phyloP scores from a whole-genome alignment of 139 green algal genomes.

The Klebsormidium nitens region DNA sequence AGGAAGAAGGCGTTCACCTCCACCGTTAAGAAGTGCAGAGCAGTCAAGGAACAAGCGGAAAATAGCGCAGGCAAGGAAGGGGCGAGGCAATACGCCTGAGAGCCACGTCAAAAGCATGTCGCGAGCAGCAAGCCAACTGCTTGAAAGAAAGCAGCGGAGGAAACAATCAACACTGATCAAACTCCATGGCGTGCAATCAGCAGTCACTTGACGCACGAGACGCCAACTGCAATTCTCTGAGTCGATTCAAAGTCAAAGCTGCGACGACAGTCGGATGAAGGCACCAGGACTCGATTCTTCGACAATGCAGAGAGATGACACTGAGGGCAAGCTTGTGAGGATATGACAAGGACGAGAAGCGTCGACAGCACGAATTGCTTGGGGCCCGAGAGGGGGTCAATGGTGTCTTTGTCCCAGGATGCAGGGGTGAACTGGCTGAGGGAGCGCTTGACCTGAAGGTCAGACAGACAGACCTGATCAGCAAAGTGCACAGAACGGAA shows the following conservation, averaged over 20 bases:
- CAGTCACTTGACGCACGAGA: no score
- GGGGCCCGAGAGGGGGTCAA: conserved; percentile 36
- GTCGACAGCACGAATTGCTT: conserved; percentile 57
- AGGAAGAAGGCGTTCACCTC: conserved; percentile 93
- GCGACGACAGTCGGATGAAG: neutral
- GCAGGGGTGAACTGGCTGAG: conserved; percentile 73
- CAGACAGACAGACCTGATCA: neutral
- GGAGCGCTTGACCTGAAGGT: conserved; percentile 26
- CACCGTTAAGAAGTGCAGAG: conserved; percentile 38
- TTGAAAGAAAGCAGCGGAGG: no score
- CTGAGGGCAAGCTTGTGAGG: neutral
- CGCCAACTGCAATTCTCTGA: no score
- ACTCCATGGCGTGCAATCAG: no score
- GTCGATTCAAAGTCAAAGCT: neutral
- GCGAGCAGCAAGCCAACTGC: no score
- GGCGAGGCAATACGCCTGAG: no score
- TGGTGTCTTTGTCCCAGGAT: conserved; percentile 60
- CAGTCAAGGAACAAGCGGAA: neutral
- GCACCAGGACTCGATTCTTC: neutral
- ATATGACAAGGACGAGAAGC: no score
- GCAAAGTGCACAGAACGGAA: neutral
- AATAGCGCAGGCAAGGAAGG: neutral
- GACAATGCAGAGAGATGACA: neutral
- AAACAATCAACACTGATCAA: no score
- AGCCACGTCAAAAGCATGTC: no score